Evolutionary conservation across 805 yeast species (phyloP).

Genomic region (Yarrowia sp.): DNA sequence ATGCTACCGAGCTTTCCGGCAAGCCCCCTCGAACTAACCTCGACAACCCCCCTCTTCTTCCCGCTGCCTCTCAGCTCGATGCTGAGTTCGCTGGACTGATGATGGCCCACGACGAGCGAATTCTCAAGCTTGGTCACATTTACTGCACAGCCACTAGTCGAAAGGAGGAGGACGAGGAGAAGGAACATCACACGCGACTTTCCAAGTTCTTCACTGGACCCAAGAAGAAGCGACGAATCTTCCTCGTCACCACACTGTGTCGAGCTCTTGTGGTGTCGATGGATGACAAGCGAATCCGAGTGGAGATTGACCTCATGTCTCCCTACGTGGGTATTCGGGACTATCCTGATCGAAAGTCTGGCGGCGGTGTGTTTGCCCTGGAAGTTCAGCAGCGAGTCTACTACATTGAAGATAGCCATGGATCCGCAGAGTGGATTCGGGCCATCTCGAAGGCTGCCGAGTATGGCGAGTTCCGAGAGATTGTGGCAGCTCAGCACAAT

Average conservation of each 20-base stretch:
- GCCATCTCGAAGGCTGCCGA: slow-evolving; percentile 47
- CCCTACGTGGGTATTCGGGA: slow-evolving; percentile 50
- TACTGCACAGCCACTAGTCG: slow-evolving; percentile 39
- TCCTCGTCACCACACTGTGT: slow-evolving; percentile 51
- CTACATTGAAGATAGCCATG: slow-evolving; percentile 49
- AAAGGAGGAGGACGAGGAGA: slow-evolving; percentile 43
- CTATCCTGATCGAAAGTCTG: slow-evolving; percentile 46
- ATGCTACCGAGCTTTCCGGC: slow-evolving; percentile 34
- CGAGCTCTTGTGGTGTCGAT: slow-evolving; percentile 47
- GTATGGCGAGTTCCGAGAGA: slow-evolving; percentile 43
- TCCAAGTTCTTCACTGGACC: slow-evolving; percentile 47
- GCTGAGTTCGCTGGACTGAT: slow-evolving; percentile 58
- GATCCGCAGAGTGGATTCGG: slow-evolving; percentile 49
- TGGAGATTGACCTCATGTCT: slow-evolving; percentile 49
- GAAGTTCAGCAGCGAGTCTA: slow-evolving; percentile 49
- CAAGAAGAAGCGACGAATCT: slow-evolving; percentile 46
- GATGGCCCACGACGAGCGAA: slow-evolving; percentile 56
- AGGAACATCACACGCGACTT: slow-evolving; percentile 44
- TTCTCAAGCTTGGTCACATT: slow-evolving; percentile 56
- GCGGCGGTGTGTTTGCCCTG: slow-evolving; percentile 47
- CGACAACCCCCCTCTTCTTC: slow-evolving; percentile 44
- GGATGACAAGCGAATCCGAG: slow-evolving; percentile 48
- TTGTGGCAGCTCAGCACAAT: slow-evolving; percentile 38
- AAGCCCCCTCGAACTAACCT: slow-evolving; percentile 25
- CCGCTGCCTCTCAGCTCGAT: slow-evolving; percentile 57